Percentiles rank a stretch among this genome's conserved stretches.
Conservation (phyloP, 495 filamentous ascomycete genomes). For the Viridothelium virens region DNA sequence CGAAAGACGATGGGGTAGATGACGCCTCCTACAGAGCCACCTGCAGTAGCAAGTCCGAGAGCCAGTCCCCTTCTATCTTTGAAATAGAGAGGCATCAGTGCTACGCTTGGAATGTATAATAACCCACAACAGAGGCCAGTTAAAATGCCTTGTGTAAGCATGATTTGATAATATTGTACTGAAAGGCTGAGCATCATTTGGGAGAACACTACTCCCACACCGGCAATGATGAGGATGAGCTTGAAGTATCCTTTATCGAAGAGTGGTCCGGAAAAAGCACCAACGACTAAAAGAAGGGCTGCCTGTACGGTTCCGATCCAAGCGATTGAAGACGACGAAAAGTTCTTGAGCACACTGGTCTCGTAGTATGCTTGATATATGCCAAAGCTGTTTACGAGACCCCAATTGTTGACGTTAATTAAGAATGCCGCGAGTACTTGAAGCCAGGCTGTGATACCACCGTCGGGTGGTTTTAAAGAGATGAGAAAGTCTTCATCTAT, state of each 20-base stretch:
- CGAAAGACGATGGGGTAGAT: conserved; percentile 65
- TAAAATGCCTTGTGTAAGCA: conserved; percentile 20
- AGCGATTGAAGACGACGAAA: conserved; percentile 29
- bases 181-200: conserved; percentile 21
- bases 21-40: conserved; percentile 53
- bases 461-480: conserved; percentile 39
- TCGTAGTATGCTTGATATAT: conserved; percentile 34
- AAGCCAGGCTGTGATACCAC: conserved; percentile 58
- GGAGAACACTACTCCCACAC: conserved; percentile 18
- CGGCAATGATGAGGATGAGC: conserved; percentile 16
- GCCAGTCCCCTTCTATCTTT: conserved; percentile 39
- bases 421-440: conserved; percentile 57
- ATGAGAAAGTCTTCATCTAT: background rate
- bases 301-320: conserved; percentile 33
- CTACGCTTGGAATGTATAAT: conserved; percentile 14
- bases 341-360: conserved; percentile 33
- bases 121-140: conserved; percentile 18
- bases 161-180: conserved; percentile 19
- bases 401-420: conserved; percentile 61
- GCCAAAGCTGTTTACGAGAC: conserved; percentile 31
- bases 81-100: conserved; percentile 46
- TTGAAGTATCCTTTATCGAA: conserved; percentile 46
- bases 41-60: conserved; percentile 52
- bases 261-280: conserved; percentile 44
- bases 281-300: background rate